These are phyloP conservation scores for Epithele typhae DNA, from an alignment of 768 basidiomycete species.

Conservation along the genomic window DNA sequence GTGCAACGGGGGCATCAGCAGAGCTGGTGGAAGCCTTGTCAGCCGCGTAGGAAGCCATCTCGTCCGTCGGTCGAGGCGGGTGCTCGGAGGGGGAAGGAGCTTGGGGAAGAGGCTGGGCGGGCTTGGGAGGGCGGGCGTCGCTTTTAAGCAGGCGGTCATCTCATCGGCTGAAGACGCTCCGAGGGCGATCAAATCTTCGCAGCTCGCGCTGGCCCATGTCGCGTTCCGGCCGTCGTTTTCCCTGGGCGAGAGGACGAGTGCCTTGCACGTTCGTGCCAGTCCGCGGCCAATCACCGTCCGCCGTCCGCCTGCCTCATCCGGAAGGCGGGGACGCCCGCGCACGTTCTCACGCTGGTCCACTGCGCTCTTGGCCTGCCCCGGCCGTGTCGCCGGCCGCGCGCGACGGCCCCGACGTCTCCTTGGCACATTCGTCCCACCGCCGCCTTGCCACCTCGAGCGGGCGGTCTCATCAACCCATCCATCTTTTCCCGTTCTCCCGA, in stretches of 20 bases:
- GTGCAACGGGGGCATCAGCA: constrained; percentile 9
- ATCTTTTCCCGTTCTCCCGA: background rate
- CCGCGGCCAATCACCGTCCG: constrained; percentile 14
- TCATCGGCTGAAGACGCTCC: constrained; percentile 3
- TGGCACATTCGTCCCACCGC: constrained; percentile 7
- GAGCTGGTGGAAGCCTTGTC: constrained; percentile 17
- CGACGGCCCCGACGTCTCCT: background rate
- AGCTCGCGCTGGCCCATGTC: constrained; percentile 1
- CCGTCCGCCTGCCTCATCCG: constrained; percentile 2
- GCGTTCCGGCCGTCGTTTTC: background rate
- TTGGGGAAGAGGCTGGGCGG: constrained; percentile 6
- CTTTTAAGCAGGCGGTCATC: constrained; percentile 5
- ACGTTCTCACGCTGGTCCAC: constrained; percentile 10
- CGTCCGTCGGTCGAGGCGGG: constrained; percentile 7
- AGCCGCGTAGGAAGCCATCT: constrained; percentile 17
- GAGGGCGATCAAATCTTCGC: constrained; percentile 2
- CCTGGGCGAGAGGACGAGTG: background rate
- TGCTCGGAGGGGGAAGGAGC: constrained; percentile 1
- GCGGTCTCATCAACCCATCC: background rate
- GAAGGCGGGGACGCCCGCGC: background rate
- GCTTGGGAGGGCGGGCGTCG: constrained; percentile 1
- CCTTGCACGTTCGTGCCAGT: constrained; percentile 23
- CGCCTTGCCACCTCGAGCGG: no score
- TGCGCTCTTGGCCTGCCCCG: background rate
- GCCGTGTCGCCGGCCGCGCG: background rate